Base-by-base conservation (phyloP, 1,139 yeast species). In the Pichia cactophila region DNA sequence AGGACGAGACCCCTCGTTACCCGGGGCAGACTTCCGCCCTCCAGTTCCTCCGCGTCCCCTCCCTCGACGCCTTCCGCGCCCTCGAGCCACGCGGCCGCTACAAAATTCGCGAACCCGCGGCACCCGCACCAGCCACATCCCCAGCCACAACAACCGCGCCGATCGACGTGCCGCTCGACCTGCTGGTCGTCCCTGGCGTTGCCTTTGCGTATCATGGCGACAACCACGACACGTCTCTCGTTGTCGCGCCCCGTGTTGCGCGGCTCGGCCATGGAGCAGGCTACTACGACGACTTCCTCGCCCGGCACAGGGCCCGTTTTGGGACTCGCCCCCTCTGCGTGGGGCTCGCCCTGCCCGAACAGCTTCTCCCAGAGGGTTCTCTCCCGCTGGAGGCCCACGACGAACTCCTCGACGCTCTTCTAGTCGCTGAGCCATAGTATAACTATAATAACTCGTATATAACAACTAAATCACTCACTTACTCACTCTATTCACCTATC, bases 181-280 rank as follows among this genome's bases (percentile, higher is more conserved):
- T 89, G 29, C 70, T 92, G 9, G 66, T 92, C 2, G 71, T 92
- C 0, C 98, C 97, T 0, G 97, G 95, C 0, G 83, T 92, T 1
- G 96, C 88, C 1, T 90, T 87, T 62, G 74, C 84, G 38, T 20
- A 11, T 10, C 29, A 28, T 10, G 29, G 10, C 29, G 10, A 10
- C 29, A 10, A 10, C 31, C 31, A 11, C 31, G 31, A 28, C 31
- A 28, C 9, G 10, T 3, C 9, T 8, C 31, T 8, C 6, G 31
- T 28, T 28, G 31, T 28, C 31, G 31, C 31, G 3, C 57, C 53
- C 9, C 60, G 52, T 10, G 78, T 82, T 46, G 69, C 72, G 35
- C 66, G 98, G 50, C 64, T 92, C 48, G 98, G 97, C 0, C 96
- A 89, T 63, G 98, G 98, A 1, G 94, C 83, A 11, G 98, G 97